Evolutionary conservation across 495 filamentous ascomycete genomes (phyloP), one percentile per base, ranked within the genome.

Genomic region (Trichocladium antarcticum): DNA sequence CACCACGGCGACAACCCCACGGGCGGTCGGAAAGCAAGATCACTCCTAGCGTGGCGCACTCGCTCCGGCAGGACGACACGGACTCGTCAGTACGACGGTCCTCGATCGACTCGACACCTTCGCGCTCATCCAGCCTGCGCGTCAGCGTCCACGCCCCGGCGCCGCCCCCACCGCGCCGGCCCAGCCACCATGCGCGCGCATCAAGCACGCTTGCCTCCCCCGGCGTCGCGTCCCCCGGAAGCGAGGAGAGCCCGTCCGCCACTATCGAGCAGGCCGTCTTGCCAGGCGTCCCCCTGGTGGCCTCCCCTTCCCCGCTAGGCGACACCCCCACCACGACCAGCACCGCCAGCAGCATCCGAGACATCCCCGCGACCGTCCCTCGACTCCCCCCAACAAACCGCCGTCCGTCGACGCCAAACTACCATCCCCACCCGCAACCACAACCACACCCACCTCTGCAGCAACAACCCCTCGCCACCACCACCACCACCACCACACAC

Each of bases 1-100:
- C 73, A 7, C 74, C 75, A 3, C 69, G 72, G 22, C 65, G 74
- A 5, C 64, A 71, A 31, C 54, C 59, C 0, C 70, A 76, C 32
- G 61, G 59, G 8, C 62, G 66, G 28, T 63, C 56, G 19, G 68
- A 74, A 36, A 68, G 62, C 49, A 67, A 55, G 50, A 49, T 50
- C 5, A 45, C 51, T 35, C 14, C 59, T 5, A 57, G 54, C 38
- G 36, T 66, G 49, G 14, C 51, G 1, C 24, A 36, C 12, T 15
- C 57, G 10, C 32, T 42, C 12, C 57, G 60, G 1, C 38, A 53
- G 14, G 61, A 57, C 5, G 54, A 60, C 6, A 49, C 60, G 16
- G 69, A 71, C n/a, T 54, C 62, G 28, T 54, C 51, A 14, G 57
- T 63, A 12, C 55, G 61, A 3, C 64, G 70, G 14, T 68, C 69